Conservation (phyloP, 2,329 filamentous ascomycete genomes). For the Nemania bipapillata region DNA sequence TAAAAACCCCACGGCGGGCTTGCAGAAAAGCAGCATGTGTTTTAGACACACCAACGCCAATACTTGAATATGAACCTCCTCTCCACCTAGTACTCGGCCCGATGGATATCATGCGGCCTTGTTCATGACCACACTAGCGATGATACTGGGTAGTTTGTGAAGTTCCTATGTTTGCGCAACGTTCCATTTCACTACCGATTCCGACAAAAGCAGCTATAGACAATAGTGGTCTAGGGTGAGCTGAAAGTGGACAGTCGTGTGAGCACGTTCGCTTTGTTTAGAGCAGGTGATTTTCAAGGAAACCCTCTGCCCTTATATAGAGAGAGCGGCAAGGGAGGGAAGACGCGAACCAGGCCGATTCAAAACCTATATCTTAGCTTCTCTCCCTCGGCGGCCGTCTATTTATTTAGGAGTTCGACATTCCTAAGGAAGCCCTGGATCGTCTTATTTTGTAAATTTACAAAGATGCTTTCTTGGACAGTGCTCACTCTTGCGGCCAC, state of each 20-base stretch:
- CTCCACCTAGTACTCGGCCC: conserved; percentile 23
- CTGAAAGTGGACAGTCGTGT: conserved; percentile 25
- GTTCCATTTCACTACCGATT: conserved; percentile 15
- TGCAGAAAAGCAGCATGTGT: conserved; percentile 9
- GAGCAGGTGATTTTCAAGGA: neutral
- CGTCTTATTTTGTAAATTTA: neutral
- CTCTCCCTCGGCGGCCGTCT: neutral
- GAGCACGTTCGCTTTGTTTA: neutral
- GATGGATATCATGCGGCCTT: conserved; percentile 28
- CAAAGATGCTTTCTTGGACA: conserved; percentile 17
- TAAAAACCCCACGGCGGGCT: neutral
- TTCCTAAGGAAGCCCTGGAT: neutral
- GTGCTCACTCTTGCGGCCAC: conserved; percentile 32
- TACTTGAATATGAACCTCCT: neutral
- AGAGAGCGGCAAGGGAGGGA: conserved; percentile 4
- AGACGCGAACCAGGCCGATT: neutral
- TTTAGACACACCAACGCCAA: neutral
- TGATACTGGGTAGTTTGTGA: conserved; percentile 11
- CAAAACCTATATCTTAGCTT: conserved; percentile 1
- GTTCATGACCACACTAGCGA: conserved; percentile 14
- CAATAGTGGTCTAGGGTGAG: neutral
- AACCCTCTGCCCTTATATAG: neutral
- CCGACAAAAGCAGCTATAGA: neutral
- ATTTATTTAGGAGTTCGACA: neutral
- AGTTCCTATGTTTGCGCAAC: conserved; percentile 11